phyloP scores from a whole-genome alignment of 305 asterid genomes.

The Euphrasia arctica region DNA sequence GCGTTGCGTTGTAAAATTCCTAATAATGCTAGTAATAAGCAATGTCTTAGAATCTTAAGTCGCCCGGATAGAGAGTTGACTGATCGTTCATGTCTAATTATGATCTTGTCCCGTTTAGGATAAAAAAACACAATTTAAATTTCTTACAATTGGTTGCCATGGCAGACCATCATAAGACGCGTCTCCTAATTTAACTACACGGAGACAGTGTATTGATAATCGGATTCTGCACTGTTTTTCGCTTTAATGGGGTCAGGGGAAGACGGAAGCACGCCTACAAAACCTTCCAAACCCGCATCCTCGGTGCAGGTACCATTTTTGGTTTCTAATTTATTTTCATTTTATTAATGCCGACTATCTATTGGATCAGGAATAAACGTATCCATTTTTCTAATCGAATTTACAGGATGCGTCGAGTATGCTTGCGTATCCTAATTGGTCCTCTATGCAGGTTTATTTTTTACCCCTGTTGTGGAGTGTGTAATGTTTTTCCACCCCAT shows the following conservation, averaged over 20 bases:
- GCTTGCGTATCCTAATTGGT: constrained; percentile 80
- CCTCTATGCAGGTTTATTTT: constrained; percentile 73
- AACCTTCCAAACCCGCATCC: constrained; percentile 56
- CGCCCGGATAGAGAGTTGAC: neutral
- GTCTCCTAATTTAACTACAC: constrained; percentile 8
- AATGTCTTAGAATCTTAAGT: neutral
- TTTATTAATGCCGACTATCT: neutral
- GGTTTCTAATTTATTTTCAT: neutral
- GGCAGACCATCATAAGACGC: constrained; percentile 20
- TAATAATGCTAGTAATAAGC: constrained; percentile 1
- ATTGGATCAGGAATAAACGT: neutral
- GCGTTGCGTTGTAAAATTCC: constrained; percentile 14
- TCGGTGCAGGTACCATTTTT: constrained; percentile 46
- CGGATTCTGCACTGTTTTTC: constrained; percentile 27
- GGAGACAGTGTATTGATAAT: constrained; percentile 20
- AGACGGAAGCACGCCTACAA: constrained; percentile 48
- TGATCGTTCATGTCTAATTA: constrained; percentile 3
- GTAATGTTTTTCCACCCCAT: neutral
- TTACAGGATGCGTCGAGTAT: constrained; percentile 65
- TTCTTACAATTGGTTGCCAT: constrained; percentile 8
- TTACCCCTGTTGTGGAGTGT: constrained; percentile 1
- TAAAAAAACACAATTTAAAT: neutral
- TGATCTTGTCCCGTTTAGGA: constrained; percentile 8
- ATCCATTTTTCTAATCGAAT: constrained; percentile 13
- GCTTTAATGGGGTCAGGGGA: constrained; percentile 70